phyloP scores from a whole-genome alignment of 768 basidiomycete genomes.

The Boletus pseudopeckii region DNA sequence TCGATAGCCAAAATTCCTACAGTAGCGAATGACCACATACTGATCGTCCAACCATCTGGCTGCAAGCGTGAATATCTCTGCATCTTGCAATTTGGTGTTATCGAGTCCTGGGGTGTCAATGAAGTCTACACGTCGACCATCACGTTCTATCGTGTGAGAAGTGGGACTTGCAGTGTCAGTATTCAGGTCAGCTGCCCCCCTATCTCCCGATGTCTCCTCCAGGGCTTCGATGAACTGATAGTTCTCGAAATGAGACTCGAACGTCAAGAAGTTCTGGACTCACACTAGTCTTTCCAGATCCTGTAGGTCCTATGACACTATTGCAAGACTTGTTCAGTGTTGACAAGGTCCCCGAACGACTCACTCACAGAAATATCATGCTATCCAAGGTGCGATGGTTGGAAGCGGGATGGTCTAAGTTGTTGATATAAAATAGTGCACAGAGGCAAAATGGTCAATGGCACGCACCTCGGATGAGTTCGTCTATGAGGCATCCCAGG shows the following conservation, averaged over 20 bases:
- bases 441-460: too few relatives aligned
- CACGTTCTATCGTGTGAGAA: neutral
- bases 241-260: neutral
- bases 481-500: too few relatives aligned
- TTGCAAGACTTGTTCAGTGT: too few relatives aligned
- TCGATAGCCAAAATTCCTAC: neutral
- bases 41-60: neutral
- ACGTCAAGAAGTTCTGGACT: neutral
- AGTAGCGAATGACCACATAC: neutral
- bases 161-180: neutral
- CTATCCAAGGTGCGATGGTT: too few relatives aligned
- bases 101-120: slow-evolving; percentile 10
- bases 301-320: slow-evolving; percentile 3
- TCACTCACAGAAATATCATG: too few relatives aligned
- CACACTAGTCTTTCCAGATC: slow-evolving; percentile 9
- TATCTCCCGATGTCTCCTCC: neutral
- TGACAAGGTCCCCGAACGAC: too few relatives aligned
- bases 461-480: too few relatives aligned
- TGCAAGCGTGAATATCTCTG: neutral
- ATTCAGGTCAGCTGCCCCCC: neutral
- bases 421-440: too few relatives aligned
- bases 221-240: slow-evolving; percentile 8
- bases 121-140: neutral
- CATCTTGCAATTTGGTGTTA: neutral
- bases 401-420: too few relatives aligned